Percentiles rank a stretch among this genome's conserved stretches.
phyloP scores from a whole-genome alignment of 805 yeast genomes.

The Ogataea polymorpha region DNA sequence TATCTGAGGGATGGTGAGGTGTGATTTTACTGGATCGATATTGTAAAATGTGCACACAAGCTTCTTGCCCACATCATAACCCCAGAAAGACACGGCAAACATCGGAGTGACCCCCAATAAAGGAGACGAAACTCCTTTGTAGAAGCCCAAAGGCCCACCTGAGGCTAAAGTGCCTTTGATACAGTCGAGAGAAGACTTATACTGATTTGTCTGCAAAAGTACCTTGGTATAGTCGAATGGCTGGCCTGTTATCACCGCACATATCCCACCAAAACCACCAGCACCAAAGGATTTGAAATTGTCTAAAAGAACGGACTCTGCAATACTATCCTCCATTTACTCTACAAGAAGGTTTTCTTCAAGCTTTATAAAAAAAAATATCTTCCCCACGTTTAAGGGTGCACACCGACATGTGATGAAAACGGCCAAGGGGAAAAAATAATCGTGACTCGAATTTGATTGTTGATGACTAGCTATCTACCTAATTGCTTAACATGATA shows the following conservation, averaged over 20 bases:
- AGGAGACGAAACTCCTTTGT: constrained; percentile 94
- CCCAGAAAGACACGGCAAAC: constrained; percentile 99
- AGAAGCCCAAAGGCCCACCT: constrained; percentile 78
- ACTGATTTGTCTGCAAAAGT: constrained; percentile 79
- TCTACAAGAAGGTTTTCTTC: not conserved
- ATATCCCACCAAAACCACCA: constrained; percentile 96
- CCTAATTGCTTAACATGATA: constrained; percentile 22
- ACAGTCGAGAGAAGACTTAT: constrained; percentile 62
- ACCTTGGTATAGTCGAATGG: constrained; percentile 95
- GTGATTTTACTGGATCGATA: constrained; percentile 31
- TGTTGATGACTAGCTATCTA: constrained; percentile 2
- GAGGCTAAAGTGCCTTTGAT: constrained; percentile 63
- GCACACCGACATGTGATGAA: constrained; percentile 5
- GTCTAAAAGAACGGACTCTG: constrained; percentile 46
- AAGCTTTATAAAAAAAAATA: constrained; percentile 1
- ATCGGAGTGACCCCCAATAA: constrained; percentile 96
- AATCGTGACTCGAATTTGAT: constrained; percentile 1
- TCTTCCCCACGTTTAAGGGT: constrained; percentile 1
- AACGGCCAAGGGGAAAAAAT: constrained; percentile 7
- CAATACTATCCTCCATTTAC: constrained; percentile 27
- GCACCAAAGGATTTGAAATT: constrained; percentile 84
- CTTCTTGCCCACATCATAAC: constrained; percentile 89
- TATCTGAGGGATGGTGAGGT: constrained; percentile 63
- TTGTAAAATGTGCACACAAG: constrained; percentile 50
- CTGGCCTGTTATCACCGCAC: constrained; percentile 94